Evolutionary conservation across 805 yeast genomes (phyloP), one percentile per base, ranked within the genome.

Genomic region (Candida hungchunana): DNA sequence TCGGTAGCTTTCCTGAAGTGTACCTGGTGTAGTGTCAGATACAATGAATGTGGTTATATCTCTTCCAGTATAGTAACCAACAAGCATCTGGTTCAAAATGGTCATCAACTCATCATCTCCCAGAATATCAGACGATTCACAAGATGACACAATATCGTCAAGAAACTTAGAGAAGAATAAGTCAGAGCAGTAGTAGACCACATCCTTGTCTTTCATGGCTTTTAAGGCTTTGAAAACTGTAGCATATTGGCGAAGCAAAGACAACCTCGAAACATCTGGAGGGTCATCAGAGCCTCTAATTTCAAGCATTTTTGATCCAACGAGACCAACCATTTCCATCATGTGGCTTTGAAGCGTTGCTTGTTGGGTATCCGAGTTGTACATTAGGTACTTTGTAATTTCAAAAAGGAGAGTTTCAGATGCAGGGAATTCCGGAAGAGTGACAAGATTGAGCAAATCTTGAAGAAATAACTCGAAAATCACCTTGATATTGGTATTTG

Each of bases 381-480:
- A 46, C 32, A 77, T 50, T 16, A 79, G 50, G 6, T 67, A 59
- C 26, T 61, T 66, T 48, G 71, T 58, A 3, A 79, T 36, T 1
- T 76, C 62, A 7, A 50, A 52, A 6, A 82, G 55, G 12, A 82
- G 45, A 0, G 63, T 45, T 40, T 75, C 83, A 1, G 79, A 67
- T 0, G 74, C 75, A 0, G 86, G 66, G 75, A 81, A 85, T 36
- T 76, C 79, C 0, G 87, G 84, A 7, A 56, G 56, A 2, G 61
- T 55, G 8, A 82, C 48, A 36, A 82, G 54, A 0, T 51, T 42
- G 7, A 76, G 39, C 15, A 83, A 56, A 47, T 85, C 95, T 28
- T 71, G 73, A 1, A 80, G 46, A 19, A 80, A 60, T 14, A 69
- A 47, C 22, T 80, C 87, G 25, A 82, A 47, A 3, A 66, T 51